These are phyloP conservation scores for Naganishia antarctica DNA, from an alignment of 768 basidiomycete species.

Conservation along the genomic window DNA sequence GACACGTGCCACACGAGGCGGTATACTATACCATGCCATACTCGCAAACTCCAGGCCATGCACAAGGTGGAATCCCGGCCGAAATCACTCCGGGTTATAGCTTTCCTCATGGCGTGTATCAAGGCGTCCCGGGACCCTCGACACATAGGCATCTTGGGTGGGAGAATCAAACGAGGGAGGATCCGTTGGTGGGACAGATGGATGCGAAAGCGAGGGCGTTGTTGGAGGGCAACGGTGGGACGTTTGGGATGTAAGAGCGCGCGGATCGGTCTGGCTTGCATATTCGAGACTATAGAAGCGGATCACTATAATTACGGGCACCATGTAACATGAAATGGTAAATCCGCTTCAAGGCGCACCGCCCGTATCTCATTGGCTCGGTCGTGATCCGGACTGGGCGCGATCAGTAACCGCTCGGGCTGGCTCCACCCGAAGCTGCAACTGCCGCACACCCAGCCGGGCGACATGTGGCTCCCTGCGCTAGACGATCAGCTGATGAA, in stretches of 20 bases:
- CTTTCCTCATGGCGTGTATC: not conserved
- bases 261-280: not conserved
- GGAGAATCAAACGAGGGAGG: slow-evolving; percentile 5
- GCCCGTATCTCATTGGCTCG: no score
- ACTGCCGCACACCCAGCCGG: not conserved
- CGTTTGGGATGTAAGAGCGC: not conserved
- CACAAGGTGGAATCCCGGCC: no score
- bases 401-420: not conserved
- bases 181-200: slow-evolving; percentile 23
- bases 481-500: not conserved
- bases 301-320: not conserved
- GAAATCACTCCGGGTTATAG: slow-evolving; percentile 1
- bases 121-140: no score
- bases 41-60: not conserved
- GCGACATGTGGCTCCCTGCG: not conserved
- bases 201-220: slow-evolving; percentile 30
- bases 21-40: slow-evolving; percentile 16
- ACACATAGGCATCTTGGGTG: not conserved
- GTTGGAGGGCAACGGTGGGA: slow-evolving; percentile 14
- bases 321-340: no score
- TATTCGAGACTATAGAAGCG: slow-evolving; percentile 5
- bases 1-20: not conserved
- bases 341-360: no score
- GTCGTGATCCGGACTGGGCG: no score
- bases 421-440: no score